Conservation (phyloP, 78 protist species). For the Planoprotostelium fungivorum region DNA sequence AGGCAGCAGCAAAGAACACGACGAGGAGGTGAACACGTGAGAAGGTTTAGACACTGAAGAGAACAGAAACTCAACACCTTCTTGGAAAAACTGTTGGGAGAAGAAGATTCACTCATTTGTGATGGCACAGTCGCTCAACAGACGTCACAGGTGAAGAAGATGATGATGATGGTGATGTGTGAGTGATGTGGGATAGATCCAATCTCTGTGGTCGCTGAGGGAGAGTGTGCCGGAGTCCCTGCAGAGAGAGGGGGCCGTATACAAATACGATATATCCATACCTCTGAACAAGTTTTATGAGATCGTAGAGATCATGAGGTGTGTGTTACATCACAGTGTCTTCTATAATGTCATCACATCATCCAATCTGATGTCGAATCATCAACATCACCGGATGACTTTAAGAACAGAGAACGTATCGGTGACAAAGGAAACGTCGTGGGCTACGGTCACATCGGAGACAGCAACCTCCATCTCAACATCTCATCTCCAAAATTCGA, state of each 20-base stretch:
- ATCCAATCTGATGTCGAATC: too few relatives aligned
- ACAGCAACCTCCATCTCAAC: slow-evolving; percentile 87
- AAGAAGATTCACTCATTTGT: background rate
- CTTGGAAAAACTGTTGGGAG: slow-evolving; percentile 37
- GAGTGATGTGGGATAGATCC: background rate
- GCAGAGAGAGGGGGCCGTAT: slow-evolving; percentile 57
- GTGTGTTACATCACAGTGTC: background rate
- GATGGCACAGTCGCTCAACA: slow-evolving; percentile 52
- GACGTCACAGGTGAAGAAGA: slow-evolving; percentile 13
- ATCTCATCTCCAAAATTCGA: slow-evolving; percentile 27
- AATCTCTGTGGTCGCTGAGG: slow-evolving; percentile 66
- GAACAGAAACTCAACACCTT: slow-evolving; percentile 34
- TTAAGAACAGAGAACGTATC: slow-evolving; percentile 10
- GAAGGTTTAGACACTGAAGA: background rate
- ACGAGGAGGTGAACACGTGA: slow-evolving; percentile 24
- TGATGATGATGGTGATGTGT: background rate
- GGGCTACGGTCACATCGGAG: slow-evolving; percentile 91
- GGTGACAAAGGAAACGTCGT: slow-evolving; percentile 8
- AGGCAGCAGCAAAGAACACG: slow-evolving; percentile 83
- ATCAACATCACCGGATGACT: too few relatives aligned
- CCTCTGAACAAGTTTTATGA: slow-evolving; percentile 63
- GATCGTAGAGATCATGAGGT: slow-evolving; percentile 54
- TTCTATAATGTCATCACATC: background rate
- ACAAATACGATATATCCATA: slow-evolving; percentile 77
- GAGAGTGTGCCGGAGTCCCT: slow-evolving; percentile 78